Conservation (phyloP, 1,284 basidiomycete genomes). For the Leccinum fallax region DNA sequence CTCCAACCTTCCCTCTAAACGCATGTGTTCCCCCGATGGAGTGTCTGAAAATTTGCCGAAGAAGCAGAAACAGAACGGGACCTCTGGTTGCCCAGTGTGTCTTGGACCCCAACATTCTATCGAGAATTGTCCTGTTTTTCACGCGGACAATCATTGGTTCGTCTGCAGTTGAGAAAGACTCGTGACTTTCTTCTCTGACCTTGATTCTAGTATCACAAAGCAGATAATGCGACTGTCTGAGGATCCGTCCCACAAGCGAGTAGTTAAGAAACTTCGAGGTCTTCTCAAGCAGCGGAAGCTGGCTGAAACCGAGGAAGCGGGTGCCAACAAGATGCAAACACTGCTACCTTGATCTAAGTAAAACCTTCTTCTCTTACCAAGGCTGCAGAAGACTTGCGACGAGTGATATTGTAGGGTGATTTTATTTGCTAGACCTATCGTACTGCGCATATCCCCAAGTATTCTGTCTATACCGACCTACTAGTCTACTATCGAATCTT, state of each 20-base stretch:
- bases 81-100: slow-evolving; percentile 49
- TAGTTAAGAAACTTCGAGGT: slow-evolving; percentile 45
- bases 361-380: not conserved
- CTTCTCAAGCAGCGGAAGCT: slow-evolving; percentile 47
- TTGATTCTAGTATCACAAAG: slow-evolving; percentile 42
- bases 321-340: slow-evolving; percentile 9
- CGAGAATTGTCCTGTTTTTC: slow-evolving; percentile 55
- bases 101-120: slow-evolving; percentile 45
- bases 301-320: slow-evolving; percentile 9
- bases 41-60: slow-evolving; percentile 36
- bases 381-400: slow-evolving; percentile 8
- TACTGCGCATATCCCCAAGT: slow-evolving; percentile 9
- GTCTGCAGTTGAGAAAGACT: slow-evolving; percentile 10
- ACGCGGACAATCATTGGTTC: slow-evolving; percentile 53
- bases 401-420: slow-evolving; percentile 15
- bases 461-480: not conserved
- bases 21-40: slow-evolving; percentile 36
- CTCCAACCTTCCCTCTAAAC: slow-evolving; percentile 37
- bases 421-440: slow-evolving; percentile 14
- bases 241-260: slow-evolving; percentile 40
- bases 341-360: not conserved
- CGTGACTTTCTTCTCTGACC: slow-evolving; percentile 10
- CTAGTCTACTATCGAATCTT: not conserved
- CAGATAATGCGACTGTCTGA: slow-evolving; percentile 52
- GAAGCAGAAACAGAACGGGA: slow-evolving; percentile 36